A percentile compares a stretch with the other conserved stretches of the same genome.
These are phyloP conservation scores for Moesziomyces parantarcticus DNA, from an alignment of 1,284 basidiomycete species.

Conservation along the genomic window DNA sequence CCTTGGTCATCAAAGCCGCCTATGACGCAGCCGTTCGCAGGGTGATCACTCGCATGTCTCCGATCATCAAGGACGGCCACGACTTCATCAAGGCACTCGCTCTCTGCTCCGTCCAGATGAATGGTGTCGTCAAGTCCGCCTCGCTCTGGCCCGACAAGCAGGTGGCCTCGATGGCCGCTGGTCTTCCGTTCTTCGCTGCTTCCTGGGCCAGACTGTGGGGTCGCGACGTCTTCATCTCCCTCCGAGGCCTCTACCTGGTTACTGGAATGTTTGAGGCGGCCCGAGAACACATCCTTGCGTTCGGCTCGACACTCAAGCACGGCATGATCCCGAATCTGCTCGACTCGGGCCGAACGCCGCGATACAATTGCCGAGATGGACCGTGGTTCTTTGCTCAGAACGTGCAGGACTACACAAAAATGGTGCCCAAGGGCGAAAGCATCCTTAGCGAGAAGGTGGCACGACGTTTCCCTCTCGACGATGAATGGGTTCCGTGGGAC, in stretches of 20 bases:
- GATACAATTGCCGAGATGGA: conserved; percentile 88
- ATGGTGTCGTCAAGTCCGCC: conserved; percentile 60
- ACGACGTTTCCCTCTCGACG: conserved; percentile 91
- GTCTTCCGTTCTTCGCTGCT: conserved; percentile 62
- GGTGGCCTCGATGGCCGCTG: conserved; percentile 64
- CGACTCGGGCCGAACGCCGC: conserved; percentile 56
- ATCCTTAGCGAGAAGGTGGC: conserved; percentile 85
- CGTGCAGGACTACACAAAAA: conserved; percentile 90
- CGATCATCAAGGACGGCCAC: conserved; percentile 54
- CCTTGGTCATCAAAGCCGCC: conserved; percentile 56
- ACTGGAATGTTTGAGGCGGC: conserved; percentile 58
- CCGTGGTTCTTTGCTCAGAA: conserved; percentile 99
- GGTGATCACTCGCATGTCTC: conserved; percentile 54
- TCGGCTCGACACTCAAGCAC: conserved; percentile 61
- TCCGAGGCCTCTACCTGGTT: conserved; percentile 62
- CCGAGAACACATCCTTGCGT: conserved; percentile 58
- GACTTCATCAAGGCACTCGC: conserved; percentile 60
- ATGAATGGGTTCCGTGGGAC: conserved; percentile 92
- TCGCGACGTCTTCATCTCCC: conserved; percentile 63
- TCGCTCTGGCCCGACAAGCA: conserved; percentile 59
- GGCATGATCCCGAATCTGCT: conserved; percentile 64
- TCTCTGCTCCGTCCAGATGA: conserved; percentile 62
- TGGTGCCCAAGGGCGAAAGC: conserved; percentile 83
- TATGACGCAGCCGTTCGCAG: conserved; percentile 55
- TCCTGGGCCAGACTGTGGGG: conserved; percentile 63